These are phyloP conservation scores for Lolium multiflorum DNA, from an alignment of 176 grass and related monocot genomes.

Conservation along the genomic window DNA sequence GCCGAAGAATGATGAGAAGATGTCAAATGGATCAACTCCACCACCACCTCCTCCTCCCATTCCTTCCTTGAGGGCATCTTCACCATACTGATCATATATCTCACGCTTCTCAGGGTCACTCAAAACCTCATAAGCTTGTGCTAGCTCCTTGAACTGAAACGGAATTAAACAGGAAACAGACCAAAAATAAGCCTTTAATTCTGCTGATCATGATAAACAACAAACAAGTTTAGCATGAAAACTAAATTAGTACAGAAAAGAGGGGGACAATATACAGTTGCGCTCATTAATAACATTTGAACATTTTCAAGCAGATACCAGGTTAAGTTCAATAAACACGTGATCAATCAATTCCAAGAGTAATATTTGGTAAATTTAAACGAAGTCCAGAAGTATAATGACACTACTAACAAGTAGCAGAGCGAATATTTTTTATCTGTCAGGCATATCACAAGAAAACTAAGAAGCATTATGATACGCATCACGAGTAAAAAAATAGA, in stretches of 20 bases:
- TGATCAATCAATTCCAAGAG: not conserved
- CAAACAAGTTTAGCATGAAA: not conserved
- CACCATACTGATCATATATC: constrained; percentile 96
- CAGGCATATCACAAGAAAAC: not conserved
- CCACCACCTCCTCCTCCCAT: constrained; percentile 84
- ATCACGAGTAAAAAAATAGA: not conserved
- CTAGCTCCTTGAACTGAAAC: constrained; percentile 98
- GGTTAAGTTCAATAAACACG: not conserved
- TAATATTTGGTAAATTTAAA: constrained; percentile 2
- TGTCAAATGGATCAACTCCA: constrained; percentile 87
- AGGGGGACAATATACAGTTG: not conserved
- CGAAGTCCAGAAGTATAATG: not conserved
- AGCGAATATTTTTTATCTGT: not conserved
- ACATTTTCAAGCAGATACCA: not conserved
- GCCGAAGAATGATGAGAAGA: constrained; percentile 98
- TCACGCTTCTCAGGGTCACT: constrained; percentile 99
- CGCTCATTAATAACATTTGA: not conserved
- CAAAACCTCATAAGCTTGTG: constrained; percentile 96
- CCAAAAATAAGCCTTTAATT: not conserved
- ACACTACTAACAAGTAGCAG: not conserved
- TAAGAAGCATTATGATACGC: not conserved
- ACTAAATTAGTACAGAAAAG: constrained; percentile 3
- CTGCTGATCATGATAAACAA: constrained; percentile 15
- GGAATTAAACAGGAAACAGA: constrained; percentile 26
- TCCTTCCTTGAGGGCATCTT: constrained; percentile 99